These are phyloP conservation scores for Picochlorum costavermella DNA, from an alignment of 139 green algal species.

Conservation along the genomic window DNA sequence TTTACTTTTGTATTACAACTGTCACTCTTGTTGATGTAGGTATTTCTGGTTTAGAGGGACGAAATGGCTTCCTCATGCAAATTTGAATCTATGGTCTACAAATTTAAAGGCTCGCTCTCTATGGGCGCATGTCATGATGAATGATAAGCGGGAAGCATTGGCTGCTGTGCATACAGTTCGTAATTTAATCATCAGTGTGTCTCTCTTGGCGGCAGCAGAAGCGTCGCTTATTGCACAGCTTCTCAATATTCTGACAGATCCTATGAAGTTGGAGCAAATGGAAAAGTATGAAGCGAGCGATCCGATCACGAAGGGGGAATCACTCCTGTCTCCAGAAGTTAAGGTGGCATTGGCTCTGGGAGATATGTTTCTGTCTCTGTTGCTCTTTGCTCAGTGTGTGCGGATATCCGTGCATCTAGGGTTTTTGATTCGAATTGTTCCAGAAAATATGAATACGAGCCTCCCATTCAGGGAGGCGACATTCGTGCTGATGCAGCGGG, in stretches of 20 bases:
- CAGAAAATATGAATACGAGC: neutral
- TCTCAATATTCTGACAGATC: constrained; percentile 15
- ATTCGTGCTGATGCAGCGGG: constrained; percentile 6
- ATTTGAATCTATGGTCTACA: constrained; percentile 1
- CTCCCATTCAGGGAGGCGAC: constrained; percentile 7
- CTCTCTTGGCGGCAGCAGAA: constrained; percentile 2
- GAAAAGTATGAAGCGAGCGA: neutral
- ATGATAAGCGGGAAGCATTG: constrained; percentile 3
- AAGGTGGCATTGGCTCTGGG: constrained; percentile 10
- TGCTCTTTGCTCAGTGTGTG: constrained; percentile 14
- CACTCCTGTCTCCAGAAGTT: neutral
- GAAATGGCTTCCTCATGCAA: neutral
- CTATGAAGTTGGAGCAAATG: neutral
- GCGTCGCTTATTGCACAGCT: constrained; percentile 7
- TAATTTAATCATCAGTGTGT: constrained; percentile 13
- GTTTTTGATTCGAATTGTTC: constrained; percentile 7
- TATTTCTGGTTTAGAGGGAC: neutral
- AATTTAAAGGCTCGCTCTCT: constrained; percentile 5
- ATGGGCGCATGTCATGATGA: constrained; percentile 13
- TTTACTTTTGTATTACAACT: too few relatives aligned
- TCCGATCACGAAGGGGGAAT: constrained; percentile 3
- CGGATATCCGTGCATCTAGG: constrained; percentile 14
- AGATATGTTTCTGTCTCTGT: constrained; percentile 11
- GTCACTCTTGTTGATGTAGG: too few relatives aligned
- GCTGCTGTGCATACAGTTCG: constrained; percentile 10